phyloP scores from a whole-genome alignment of 352 stramenopile species.

The Phytophthora pisi region DNA sequence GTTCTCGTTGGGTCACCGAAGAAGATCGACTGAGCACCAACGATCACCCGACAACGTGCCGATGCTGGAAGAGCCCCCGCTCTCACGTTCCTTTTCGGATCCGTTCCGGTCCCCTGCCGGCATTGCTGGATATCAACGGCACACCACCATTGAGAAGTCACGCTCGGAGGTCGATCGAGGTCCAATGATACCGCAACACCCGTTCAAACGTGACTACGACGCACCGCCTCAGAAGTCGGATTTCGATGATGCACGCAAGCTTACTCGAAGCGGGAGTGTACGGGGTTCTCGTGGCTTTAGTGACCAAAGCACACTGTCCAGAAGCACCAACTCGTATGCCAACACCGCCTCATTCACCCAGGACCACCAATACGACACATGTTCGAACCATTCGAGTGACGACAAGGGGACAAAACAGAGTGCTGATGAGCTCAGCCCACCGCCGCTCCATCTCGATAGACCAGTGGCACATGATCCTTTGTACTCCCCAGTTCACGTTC shows the following conservation, averaged over 20 bases:
- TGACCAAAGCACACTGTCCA: constrained; percentile 41
- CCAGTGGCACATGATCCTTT: constrained; percentile 32
- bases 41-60: constrained; percentile 16
- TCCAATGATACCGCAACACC: constrained; percentile 57
- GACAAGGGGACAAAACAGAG: constrained; percentile 25
- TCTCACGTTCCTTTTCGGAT: constrained; percentile 70
- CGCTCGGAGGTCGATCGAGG: constrained; percentile 46
- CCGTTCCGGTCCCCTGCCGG: constrained; percentile 60
- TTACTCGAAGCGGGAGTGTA: constrained; percentile 32
- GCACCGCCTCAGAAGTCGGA: constrained; percentile 26
- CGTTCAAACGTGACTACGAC: constrained; percentile 41
- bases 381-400: constrained; percentile 21
- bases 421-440: constrained; percentile 15
- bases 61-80: constrained; percentile 33
- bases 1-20: constrained; percentile 32
- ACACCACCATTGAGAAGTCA: constrained; percentile 35
- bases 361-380: constrained; percentile 35
- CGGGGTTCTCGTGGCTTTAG: constrained; percentile 39
- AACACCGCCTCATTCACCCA: constrained; percentile 41
- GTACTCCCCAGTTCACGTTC: constrained; percentile 41
- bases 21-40: constrained; percentile 33
- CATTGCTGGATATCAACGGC: constrained; percentile 38
- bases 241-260: constrained; percentile 29
- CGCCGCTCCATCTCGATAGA: constrained; percentile 19
- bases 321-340: constrained; percentile 43